Base-by-base conservation (phyloP, 768 basidiomycete genomes). In the Cyclocybe aegerita region DNA sequence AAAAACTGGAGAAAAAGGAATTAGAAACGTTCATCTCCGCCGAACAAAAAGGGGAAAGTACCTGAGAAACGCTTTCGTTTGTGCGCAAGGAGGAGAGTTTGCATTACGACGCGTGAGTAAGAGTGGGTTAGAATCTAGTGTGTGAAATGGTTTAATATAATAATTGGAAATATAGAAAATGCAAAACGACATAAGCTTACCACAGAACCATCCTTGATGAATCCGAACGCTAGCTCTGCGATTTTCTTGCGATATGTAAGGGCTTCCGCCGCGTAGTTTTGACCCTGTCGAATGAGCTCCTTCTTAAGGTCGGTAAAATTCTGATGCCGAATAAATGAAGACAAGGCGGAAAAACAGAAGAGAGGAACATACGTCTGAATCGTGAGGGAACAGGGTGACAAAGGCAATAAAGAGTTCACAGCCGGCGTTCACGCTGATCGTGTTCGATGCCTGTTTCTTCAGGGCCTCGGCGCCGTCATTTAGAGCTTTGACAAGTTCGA, bases 201-300 rank as follows among this genome's bases (percentile, higher is more conserved):
- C 63, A 93, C 90, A 7, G 90, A 93, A 66, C 92, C 94, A 62
- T 99, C 97, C 65, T 90, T 88, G 65, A 98, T 91, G 74, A 98
- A 98, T 40, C 86, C 86, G 42, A 93, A 81, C n/a, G 88, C 84
- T 15, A 93, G 77, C 54, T 87, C 81, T 34, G 93, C 93, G 58
- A 99, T 98, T 68, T 90, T 93, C 52, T 82, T 80, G 49, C 94
- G 82, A 75, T 92, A 98, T 39, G 87, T 81, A 40, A 92, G 77
- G 10, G 93, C 93, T 60, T 90, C 83, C 40, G 78, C 66, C 30
- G 81, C 87, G 68, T 91, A 96, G 60, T 77, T 78, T 53, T 83
- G 78, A 15, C 92, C 93, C 66, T 94, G 90, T 40, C 77, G 77
- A 53, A 94, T 84, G 46, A 97, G 79, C 61, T 90, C 85, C 49